Percentiles rank a stretch among this genome's conserved stretches.
Conservation (phyloP, 2,329 filamentous ascomycete species). For the Epichloe amarillans region DNA sequence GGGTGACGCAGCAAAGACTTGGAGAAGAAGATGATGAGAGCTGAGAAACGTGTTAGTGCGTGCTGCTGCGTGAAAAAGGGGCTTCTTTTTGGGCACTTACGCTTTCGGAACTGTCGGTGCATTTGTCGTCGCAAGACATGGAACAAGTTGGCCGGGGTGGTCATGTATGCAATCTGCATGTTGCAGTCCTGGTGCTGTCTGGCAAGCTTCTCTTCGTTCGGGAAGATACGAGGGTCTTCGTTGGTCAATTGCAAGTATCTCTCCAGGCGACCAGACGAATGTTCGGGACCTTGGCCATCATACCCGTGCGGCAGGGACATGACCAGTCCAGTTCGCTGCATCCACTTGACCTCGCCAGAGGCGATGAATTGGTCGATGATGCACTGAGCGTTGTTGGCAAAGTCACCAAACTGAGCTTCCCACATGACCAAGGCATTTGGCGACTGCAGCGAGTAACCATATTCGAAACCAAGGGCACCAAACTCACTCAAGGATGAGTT, state of each 20-base stretch:
- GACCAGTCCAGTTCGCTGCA: conserved; percentile 92
- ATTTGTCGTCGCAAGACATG: conserved; percentile 94
- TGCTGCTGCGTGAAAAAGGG: not conserved
- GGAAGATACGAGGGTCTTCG: conserved; percentile 91
- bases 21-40: conserved; percentile 95
- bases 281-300: conserved; percentile 94
- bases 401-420: conserved; percentile 99
- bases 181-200: conserved; percentile 99
- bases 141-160: conserved; percentile 91
- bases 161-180: conserved; percentile 97
- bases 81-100: conserved; percentile 40
- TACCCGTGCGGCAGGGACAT: conserved; percentile 96
- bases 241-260: conserved; percentile 95
- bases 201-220: conserved; percentile 73
- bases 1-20: conserved; percentile 94
- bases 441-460: conserved; percentile 93
- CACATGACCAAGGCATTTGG: conserved; percentile 97
- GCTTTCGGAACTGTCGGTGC: conserved; percentile 98
- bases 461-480: conserved; percentile 84
- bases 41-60: conserved; percentile 26
- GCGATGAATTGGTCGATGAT: conserved; percentile 99
- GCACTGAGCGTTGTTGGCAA: conserved; percentile 98
- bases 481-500: conserved; percentile 76
- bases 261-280: conserved; percentile 94
- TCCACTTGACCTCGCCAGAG: conserved; percentile 96